Evolutionary conservation across 495 filamentous ascomycete genomes (phyloP).

Genomic region (Penicillium flavigenum): DNA sequence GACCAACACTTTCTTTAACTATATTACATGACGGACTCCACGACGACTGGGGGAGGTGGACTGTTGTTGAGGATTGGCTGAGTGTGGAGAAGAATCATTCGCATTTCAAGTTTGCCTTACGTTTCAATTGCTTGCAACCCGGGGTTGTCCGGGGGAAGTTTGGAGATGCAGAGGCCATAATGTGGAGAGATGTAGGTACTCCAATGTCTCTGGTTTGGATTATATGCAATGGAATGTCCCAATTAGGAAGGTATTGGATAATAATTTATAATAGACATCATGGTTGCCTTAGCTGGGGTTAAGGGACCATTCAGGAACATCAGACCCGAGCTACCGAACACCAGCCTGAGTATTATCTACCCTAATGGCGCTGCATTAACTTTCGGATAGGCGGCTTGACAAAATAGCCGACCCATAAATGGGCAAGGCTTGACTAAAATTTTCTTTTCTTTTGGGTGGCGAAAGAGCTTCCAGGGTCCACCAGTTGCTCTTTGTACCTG

Average conservation of each 20-base stretch:
- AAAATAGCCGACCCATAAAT: not conserved
- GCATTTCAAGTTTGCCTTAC: slow-evolving; percentile 4
- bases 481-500: too few species aligned
- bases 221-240: not conserved
- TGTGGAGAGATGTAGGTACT: not conserved
- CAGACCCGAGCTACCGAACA: not conserved
- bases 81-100: slow-evolving; percentile 9
- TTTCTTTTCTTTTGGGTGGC: slow-evolving; percentile 18
- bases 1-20: slow-evolving; percentile 12
- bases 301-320: too few species aligned
- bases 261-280: not conserved
- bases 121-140: not conserved
- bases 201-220: not conserved
- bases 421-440: slow-evolving; percentile 17
- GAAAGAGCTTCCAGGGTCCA: slow-evolving; percentile 13
- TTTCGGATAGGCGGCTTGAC: not conserved
- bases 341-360: not conserved
- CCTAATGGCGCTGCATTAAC: not conserved
- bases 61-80: slow-evolving; percentile 7
- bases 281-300: too few species aligned
- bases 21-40: slow-evolving; percentile 11
- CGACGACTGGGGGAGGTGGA: slow-evolving; percentile 18
- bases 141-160: slow-evolving; percentile 6
- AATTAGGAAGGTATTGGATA: not conserved
- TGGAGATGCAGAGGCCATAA: slow-evolving; percentile 1